Conservation (phyloP, 371 early-diverging fungal genomes). For the Rhizomucor miehei region DNA sequence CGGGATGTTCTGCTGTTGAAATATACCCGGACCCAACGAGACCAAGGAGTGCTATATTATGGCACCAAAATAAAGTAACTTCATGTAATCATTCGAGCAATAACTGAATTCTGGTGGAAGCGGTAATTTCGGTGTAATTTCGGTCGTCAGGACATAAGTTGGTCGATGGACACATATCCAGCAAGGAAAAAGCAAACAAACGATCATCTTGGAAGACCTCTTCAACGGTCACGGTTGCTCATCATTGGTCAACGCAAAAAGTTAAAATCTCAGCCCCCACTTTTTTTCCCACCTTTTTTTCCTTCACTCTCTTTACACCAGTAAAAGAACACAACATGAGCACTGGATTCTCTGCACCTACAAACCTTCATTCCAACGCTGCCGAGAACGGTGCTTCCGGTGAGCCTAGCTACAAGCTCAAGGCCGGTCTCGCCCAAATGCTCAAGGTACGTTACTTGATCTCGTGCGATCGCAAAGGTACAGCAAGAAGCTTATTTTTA, state of each 20-base stretch:
- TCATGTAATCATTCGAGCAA: background rate
- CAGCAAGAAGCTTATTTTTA: background rate
- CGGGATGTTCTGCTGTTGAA: constrained; percentile 50
- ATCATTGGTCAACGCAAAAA: background rate
- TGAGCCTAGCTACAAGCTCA: constrained; percentile 65
- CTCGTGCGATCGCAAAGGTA: background rate
- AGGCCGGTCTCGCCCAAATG: constrained; percentile 97
- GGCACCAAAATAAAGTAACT: constrained; percentile 44
- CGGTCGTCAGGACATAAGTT: no score
- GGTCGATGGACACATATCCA: no score
- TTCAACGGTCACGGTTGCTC: no score
- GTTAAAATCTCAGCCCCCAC: background rate
- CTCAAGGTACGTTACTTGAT: constrained; percentile 72
- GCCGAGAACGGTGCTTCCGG: constrained; percentile 35
- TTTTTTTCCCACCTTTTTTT: constrained; percentile 4
- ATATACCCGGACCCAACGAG: constrained; percentile 31
- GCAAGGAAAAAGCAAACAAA: no score
- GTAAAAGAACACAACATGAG: constrained; percentile 7
- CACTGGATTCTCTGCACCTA: constrained; percentile 54
- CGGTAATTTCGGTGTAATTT: no score
- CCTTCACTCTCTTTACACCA: constrained; percentile 8
- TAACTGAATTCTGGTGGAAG: no score
- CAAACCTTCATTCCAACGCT: constrained; percentile 63
- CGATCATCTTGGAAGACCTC: no score
- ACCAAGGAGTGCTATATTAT: constrained; percentile 21